These are phyloP conservation scores for Lachancea fermentati DNA, from an alignment of 805 yeast genomes.

Conservation along the genomic window DNA sequence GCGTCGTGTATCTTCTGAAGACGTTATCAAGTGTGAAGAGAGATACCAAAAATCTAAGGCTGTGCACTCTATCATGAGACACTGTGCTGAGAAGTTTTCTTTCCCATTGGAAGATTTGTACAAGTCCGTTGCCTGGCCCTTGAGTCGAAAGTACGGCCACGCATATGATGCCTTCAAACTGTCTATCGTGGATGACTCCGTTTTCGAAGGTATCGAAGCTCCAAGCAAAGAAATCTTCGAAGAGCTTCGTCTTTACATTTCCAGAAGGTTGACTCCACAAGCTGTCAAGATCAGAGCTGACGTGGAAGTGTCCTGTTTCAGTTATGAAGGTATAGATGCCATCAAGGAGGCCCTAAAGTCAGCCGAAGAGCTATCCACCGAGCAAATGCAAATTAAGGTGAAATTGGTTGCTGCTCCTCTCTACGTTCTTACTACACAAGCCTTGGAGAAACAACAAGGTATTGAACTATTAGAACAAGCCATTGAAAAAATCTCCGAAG, in stretches of 20 bases:
- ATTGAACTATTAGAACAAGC: constrained; percentile 73
- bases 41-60: constrained; percentile 95
- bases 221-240: constrained; percentile 71
- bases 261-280: constrained; percentile 94
- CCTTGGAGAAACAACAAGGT: constrained; percentile 88
- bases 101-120: constrained; percentile 81
- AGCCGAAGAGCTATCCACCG: constrained; percentile 81
- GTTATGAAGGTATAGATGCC: constrained; percentile 97
- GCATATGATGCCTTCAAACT: constrained; percentile 96
- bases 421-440: constrained; percentile 88
- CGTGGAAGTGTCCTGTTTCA: constrained; percentile 93
- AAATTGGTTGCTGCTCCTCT: constrained; percentile 96
- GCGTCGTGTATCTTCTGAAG: constrained; percentile 97
- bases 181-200: constrained; percentile 82
- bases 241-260: constrained; percentile 81
- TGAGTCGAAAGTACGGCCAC: constrained; percentile 91
- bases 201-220: constrained; percentile 72
- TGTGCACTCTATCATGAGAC: constrained; percentile 96
- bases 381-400: constrained; percentile 82
- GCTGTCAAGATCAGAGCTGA: constrained; percentile 98
- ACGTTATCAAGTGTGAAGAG: constrained; percentile 95
- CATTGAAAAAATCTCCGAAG: constrained; percentile 64
- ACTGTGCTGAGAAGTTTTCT: constrained; percentile 95
- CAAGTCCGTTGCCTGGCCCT: constrained; percentile 93
- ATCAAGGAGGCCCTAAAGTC: constrained; percentile 82